Evolutionary conservation across 306 rosid species (phyloP), one percentile per base, ranked within the genome.

Genomic region (Lotus japonicus): DNA sequence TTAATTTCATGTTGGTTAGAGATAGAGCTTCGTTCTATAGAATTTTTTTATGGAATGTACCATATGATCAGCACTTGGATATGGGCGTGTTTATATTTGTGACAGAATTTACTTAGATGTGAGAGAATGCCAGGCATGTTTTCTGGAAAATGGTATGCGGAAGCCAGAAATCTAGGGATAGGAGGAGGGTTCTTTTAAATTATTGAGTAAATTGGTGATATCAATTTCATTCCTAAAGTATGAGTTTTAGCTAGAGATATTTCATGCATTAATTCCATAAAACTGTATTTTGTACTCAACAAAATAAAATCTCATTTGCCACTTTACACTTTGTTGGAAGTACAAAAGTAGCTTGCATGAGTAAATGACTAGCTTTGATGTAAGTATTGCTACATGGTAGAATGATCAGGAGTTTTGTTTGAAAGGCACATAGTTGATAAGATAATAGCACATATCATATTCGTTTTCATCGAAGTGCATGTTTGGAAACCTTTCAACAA

Each of bases 1-100:
- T 9, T 60, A 4, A 15, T 59, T 57, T 23, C 45, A 51, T 76
- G 58, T 33, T 43, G 42, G 48, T 71, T 58, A 41, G 74, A 50
- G 65, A 45, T 11, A 18, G 41, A 60, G 72, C 73, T 28, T 58
- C 5, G 3, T 26, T 49, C 51, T 11, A 16, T 61, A 41, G 19
- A 44, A 11, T 3, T 11, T 7, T 58, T 50, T 52, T 43, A 19
- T 8, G 1, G 12, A 51, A 10, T 50, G 18, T 52, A 16, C 5
- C 13, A 11, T 21, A 21, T 72, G 33, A 35, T 70, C 44, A n/a
- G 42, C 33, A 17, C 58, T 50, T 21, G 58, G 59, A 15, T 19
- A 10, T 45, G 26, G 23, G 57, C 39, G 60, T 64, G 2, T 71
- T 56, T 38, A 48, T 15, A 21, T 38, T 50, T 65, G 31, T 77